These are phyloP conservation scores for Amanita pseudoporphyria DNA, from an alignment of 768 basidiomycete genomes.

Conservation along the genomic window DNA sequence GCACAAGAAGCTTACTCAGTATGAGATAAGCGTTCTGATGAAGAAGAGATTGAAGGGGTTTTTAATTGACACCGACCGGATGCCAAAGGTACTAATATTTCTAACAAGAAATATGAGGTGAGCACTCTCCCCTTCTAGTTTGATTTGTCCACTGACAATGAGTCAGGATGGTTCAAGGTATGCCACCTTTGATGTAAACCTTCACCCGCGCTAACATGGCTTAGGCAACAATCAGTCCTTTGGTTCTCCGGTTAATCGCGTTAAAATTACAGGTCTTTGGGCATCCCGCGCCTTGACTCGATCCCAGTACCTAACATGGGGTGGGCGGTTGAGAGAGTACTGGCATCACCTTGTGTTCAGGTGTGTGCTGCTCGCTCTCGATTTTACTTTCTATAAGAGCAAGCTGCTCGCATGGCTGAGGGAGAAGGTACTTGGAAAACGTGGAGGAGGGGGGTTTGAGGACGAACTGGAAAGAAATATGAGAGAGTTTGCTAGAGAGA, in stretches of 20 bases:
- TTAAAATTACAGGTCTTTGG: constrained; percentile 83
- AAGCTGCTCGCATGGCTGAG: constrained; percentile 43
- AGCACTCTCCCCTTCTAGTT: background rate
- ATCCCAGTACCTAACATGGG: constrained; percentile 30
- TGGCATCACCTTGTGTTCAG: constrained; percentile 56
- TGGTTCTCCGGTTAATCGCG: constrained; percentile 80
- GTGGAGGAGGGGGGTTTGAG: constrained; percentile 51
- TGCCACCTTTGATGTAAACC: constrained; percentile 1
- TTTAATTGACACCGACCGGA: constrained; percentile 62
- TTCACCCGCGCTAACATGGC: constrained; percentile 11
- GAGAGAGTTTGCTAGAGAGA: constrained; percentile 65
- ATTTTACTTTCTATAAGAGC: constrained; percentile 61
- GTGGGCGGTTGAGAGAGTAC: constrained; percentile 38
- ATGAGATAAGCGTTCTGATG: constrained; percentile 60
- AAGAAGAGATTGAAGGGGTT: constrained; percentile 60
- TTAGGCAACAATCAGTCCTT: constrained; percentile 73
- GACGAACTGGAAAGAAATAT: constrained; percentile 73
- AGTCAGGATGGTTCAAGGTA: constrained; percentile 53
- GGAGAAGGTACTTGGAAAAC: constrained; percentile 22
- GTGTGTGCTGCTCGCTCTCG: constrained; percentile 54
- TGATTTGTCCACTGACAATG: background rate
- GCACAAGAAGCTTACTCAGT: constrained; percentile 39
- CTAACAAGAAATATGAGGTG: constrained; percentile 48
- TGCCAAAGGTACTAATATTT: constrained; percentile 73
- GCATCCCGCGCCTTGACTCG: constrained; percentile 58